These are phyloP conservation scores for Globisporangium paddicum DNA, from an alignment of 352 stramenopile species.

Conservation along the genomic window DNA sequence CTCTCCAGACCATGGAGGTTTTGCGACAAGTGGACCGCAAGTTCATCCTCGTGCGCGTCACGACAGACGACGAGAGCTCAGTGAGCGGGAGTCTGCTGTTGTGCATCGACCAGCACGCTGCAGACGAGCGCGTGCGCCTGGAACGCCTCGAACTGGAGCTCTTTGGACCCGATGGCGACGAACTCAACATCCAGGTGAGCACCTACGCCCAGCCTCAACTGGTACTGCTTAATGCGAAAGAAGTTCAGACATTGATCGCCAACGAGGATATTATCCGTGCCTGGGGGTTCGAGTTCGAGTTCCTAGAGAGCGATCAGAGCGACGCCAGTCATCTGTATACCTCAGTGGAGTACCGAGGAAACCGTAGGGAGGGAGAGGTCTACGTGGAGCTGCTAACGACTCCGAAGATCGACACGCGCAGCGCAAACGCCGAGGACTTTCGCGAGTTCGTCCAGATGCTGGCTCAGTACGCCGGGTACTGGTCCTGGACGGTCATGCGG, in stretches of 20 bases:
- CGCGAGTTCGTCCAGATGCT: constrained; percentile 82
- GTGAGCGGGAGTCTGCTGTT: constrained; percentile 33
- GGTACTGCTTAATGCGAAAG: constrained; percentile 50
- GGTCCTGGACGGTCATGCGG: constrained; percentile 26
- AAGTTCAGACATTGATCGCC: constrained; percentile 35
- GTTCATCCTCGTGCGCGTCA: constrained; percentile 81
- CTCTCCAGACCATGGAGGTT: constrained; percentile 61
- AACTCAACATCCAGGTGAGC: constrained; percentile 49
- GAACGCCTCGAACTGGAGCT: constrained; percentile 76
- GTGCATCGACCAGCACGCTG: constrained; percentile 90
- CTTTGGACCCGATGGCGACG: constrained; percentile 49
- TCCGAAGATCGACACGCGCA: constrained; percentile 69
- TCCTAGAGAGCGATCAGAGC: constrained; percentile 1
- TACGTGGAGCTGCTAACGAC: constrained; percentile 31
- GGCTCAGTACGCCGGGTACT: constrained; percentile 16
- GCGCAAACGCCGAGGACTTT: constrained; percentile 69
- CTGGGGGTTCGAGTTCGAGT: constrained; percentile 85
- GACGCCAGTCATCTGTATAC: background rate
- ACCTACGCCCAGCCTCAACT: constrained; percentile 42
- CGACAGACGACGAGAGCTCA: constrained; percentile 11
- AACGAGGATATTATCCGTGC: constrained; percentile 48
- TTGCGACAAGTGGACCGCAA: constrained; percentile 89
- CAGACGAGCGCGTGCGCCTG: constrained; percentile 85
- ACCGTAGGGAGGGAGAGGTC: background rate
- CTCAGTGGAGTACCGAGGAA: background rate